These are phyloP conservation scores for Capsella rubella DNA, from an alignment of 441 rosid species.

Conservation along the genomic window DNA sequence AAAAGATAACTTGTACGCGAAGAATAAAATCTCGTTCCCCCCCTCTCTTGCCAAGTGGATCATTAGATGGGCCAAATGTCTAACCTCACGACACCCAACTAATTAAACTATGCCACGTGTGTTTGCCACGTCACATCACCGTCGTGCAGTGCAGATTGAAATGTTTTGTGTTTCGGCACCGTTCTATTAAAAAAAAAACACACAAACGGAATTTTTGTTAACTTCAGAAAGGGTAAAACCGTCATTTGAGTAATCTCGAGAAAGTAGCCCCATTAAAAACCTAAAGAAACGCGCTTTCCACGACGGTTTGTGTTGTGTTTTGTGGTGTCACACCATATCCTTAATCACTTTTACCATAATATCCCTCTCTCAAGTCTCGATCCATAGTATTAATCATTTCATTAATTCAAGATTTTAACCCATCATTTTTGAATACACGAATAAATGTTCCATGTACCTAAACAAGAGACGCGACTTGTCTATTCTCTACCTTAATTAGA, in stretches of 20 bases:
- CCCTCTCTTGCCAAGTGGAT: slow-evolving; percentile 39
- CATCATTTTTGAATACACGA: background rate
- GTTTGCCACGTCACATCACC: background rate
- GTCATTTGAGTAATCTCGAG: slow-evolving; percentile 6
- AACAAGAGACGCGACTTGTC: slow-evolving; percentile 26
- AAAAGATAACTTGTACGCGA: slow-evolving; percentile 41
- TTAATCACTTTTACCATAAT: background rate
- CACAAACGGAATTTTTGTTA: slow-evolving; percentile 3
- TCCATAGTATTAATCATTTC: background rate
- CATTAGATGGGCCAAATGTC: slow-evolving; percentile 32
- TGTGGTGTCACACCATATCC: background rate
- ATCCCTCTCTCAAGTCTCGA: background rate
- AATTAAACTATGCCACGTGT: slow-evolving; percentile 14
- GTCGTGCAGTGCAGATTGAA: slow-evolving; percentile 25
- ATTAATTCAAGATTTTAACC: background rate
- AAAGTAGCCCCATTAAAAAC: slow-evolving; percentile 10
- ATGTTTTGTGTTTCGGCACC: slow-evolving; percentile 24
- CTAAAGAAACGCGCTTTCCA: slow-evolving; percentile 32
- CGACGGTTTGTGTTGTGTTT: slow-evolving; percentile 1
- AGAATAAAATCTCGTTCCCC: slow-evolving; percentile 25
- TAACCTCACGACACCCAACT: background rate
- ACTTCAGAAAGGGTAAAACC: slow-evolving; percentile 6
- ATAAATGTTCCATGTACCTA: slow-evolving; percentile 14
- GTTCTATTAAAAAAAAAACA: background rate
- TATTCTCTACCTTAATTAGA: background rate